Conservation (phyloP, 306 rosid species). For the Prunus armeniaca region DNA sequence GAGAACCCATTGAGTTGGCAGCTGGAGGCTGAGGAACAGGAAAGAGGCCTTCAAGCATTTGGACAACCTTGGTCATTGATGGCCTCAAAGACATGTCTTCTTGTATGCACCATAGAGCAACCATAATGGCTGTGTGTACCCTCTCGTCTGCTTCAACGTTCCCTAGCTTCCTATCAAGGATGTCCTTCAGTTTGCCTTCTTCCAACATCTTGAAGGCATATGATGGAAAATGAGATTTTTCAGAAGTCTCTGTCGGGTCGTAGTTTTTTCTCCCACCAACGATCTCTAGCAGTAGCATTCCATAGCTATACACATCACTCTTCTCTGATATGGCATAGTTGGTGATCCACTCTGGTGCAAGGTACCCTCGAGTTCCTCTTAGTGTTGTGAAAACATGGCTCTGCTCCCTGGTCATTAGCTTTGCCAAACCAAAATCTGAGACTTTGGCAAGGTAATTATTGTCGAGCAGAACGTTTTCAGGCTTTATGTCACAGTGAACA, state of each 20-base stretch:
- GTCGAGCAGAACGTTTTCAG: slow-evolving; percentile 89
- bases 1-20: slow-evolving; percentile 46
- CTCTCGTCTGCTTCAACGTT: slow-evolving; percentile 40
- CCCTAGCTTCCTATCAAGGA: slow-evolving; percentile 45
- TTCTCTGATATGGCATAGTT: slow-evolving; percentile 93
- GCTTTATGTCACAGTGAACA: slow-evolving; percentile 90
- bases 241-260: slow-evolving; percentile 54
- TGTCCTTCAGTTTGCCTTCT: slow-evolving; percentile 64
- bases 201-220: slow-evolving; percentile 81
- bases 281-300: slow-evolving; percentile 83
- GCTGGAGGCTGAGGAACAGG: slow-evolving; percentile 63
- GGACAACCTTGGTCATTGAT: slow-evolving; percentile 81
- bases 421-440: slow-evolving; percentile 87
- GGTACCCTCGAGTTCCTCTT: slow-evolving; percentile 85
- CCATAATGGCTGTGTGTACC: slow-evolving; percentile 49
- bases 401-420: slow-evolving; percentile 82
- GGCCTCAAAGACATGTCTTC: slow-evolving; percentile 86
- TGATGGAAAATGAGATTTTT: slow-evolving; percentile 74
- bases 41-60: slow-evolving; percentile 83
- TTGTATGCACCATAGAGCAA: slow-evolving; percentile 90
- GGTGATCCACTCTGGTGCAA: slow-evolving; percentile 96
- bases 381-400: slow-evolving; percentile 90
- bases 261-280: slow-evolving; percentile 85
- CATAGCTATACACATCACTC: slow-evolving; percentile 88
- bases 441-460: slow-evolving; percentile 72